phyloP scores from a whole-genome alignment of 352 stramenopile species.

The Phytophthora citricola region DNA sequence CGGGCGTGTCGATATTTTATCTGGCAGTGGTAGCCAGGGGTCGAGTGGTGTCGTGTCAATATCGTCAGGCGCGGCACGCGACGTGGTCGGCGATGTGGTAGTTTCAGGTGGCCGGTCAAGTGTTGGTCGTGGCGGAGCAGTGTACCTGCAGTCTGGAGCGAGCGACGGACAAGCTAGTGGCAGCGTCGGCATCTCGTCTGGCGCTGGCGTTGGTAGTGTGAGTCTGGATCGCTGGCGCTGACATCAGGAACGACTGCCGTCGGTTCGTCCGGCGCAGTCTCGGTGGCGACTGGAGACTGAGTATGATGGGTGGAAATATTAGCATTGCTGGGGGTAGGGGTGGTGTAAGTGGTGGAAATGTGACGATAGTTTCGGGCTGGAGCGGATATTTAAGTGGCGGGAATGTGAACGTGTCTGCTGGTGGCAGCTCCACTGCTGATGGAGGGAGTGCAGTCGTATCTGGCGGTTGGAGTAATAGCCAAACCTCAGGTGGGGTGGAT shows the following conservation, averaged over 20 bases:
- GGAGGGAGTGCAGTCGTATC: slow-evolving; percentile 20
- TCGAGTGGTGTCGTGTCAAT: slow-evolving; percentile 34
- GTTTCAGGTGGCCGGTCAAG: slow-evolving; percentile 29
- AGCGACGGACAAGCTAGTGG: slow-evolving; percentile 29
- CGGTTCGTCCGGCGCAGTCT: slow-evolving; percentile 18
- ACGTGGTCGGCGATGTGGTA: slow-evolving; percentile 25
- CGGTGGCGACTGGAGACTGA: slow-evolving; percentile 26
- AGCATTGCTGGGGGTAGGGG: slow-evolving; percentile 20
- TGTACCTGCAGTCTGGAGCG: slow-evolving; percentile 26
- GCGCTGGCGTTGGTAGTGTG: slow-evolving; percentile 6
- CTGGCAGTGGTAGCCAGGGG: slow-evolving; percentile 30
- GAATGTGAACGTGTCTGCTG: slow-evolving; percentile 32
- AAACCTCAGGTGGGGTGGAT: slow-evolving; percentile 23
- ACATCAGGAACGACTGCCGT: slow-evolving; percentile 12
- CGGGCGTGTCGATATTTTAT: slow-evolving; percentile 22
- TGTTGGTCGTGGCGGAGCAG: slow-evolving; percentile 15
- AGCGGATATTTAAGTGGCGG: slow-evolving; percentile 21
- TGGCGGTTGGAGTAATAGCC: slow-evolving; percentile 24
- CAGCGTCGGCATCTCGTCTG: slow-evolving; percentile 16
- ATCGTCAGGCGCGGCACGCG: slow-evolving; percentile 25
- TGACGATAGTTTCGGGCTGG: slow-evolving; percentile 22
- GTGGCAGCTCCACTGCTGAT: slow-evolving; percentile 16
- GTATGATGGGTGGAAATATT: slow-evolving; percentile 20
- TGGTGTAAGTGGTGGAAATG: slow-evolving; percentile 22
- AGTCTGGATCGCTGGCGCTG: slow-evolving; percentile 20